Evolutionary conservation across 2,329 filamentous ascomycete genomes (phyloP).

Genomic region (Chrysoporthe puriensis): DNA sequence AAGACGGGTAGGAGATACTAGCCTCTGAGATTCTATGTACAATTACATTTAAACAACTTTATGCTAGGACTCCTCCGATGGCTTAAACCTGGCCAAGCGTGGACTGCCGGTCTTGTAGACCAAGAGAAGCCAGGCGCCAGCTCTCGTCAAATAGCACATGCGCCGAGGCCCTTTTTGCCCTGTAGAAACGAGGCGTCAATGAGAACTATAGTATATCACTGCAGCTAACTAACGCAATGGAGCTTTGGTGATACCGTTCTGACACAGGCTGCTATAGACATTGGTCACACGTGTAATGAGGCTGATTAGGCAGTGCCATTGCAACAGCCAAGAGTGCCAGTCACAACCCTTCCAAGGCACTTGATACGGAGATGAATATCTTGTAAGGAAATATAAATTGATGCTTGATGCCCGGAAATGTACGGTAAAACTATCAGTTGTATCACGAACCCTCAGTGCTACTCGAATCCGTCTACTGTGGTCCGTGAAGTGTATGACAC

Average conservation of each 20-base stretch:
- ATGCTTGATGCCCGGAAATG: neutral
- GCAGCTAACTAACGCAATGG: neutral
- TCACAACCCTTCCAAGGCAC: neutral
- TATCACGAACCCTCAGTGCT: neutral
- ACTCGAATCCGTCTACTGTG: neutral
- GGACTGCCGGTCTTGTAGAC: neutral
- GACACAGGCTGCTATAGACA: neutral
- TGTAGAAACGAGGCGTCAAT: neutral
- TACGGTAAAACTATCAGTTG: neutral
- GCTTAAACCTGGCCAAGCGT: neutral
- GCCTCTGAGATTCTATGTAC: too few species aligned
- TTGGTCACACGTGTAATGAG: neutral
- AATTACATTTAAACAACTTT: too few species aligned
- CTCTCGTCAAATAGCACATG: neutral
- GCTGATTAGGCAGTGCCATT: neutral
- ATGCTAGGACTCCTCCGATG: neutral
- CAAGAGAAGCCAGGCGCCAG: neutral
- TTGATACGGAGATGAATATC: neutral
- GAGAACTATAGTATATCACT: neutral
- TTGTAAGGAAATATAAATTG: neutral
- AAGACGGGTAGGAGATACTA: too few species aligned
- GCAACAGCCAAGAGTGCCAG: neutral
- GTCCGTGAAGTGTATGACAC: neutral
- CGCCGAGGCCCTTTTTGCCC: neutral
- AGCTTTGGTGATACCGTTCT: neutral